Base-by-base conservation (phyloP, 805 yeast species). In the Candida tammaniensis region DNA sequence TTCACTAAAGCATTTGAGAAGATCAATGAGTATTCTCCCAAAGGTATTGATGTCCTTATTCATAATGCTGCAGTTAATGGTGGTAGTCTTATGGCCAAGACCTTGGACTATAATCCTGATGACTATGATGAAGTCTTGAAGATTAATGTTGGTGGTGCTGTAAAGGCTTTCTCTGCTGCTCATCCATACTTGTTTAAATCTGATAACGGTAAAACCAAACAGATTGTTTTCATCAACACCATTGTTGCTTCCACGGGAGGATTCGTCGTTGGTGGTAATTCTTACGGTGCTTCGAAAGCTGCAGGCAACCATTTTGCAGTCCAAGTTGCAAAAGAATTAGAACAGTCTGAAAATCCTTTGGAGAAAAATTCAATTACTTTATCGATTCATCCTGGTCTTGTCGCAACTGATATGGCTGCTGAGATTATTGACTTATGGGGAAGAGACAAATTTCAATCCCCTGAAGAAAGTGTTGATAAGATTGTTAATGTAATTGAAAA, bases 331-430 rank as follows among this genome's bases (percentile, higher is more conserved):
- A 13, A 11, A 20, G 68, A 39, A 17, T 26, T 29, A 24, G 18
- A 21, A 3, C 15, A 13, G 10, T 17, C 31, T 20, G 24, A 23
- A 4, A 15, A 22, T 4, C 8, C n/a, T 5, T 12, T 27, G 5
- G n/a, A 10, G n/a, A 27, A 27, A 21, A 14, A 23, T 35, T 28
- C 34, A 12, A 15, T 14, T 6, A 23, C 27, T 10, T 22, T 33
- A 5, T 42, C 63, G 9, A 9, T 64, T 7, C 67, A 63, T 33
- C 74, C 74, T 1, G 72, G 73, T 21, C 20, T 53, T 8, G 71
- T 67, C 10, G 14, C 34, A 10, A 30, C 33, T 13, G 20, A 16
- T 31, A 55, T 57, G 58, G 20, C 29, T 16, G 27, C 17, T 7
- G 27, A 17, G 6, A 28, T 27, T 17, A 21, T 12, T n/a, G 31